These are phyloP conservation scores for Verticillium klebahnii DNA, from an alignment of 2,329 filamentous ascomycete genomes.

Conservation along the genomic window DNA sequence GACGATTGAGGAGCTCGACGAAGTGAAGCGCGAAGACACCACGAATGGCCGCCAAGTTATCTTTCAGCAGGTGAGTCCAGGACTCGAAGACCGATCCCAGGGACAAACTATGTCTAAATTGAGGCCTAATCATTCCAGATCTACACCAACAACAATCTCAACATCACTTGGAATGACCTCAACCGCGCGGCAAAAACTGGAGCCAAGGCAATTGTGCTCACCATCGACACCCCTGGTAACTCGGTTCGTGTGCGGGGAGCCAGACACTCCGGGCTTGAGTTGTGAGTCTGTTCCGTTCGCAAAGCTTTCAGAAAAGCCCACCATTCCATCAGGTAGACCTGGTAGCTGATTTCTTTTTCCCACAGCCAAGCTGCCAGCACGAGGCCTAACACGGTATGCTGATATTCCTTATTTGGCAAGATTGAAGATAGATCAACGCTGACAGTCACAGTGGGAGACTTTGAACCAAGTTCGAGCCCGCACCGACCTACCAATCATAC, in stretches of 20 bases:
- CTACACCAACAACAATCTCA: conserved; percentile 26
- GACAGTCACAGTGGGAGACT: conserved; percentile 17
- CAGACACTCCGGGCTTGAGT: too few species aligned
- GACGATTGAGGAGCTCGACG: conserved; percentile 28
- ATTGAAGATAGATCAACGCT: too few species aligned
- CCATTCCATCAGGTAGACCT: too few species aligned
- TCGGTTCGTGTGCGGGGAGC: conserved; percentile 7
- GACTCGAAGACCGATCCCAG: too few species aligned
- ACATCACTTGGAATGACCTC: conserved; percentile 26
- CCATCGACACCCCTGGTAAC: conserved; percentile 24
- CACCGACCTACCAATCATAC: conserved; percentile 29
- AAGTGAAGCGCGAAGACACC: conserved; percentile 17
- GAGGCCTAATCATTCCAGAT: conserved; percentile 8
- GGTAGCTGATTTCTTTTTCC: too few species aligned
- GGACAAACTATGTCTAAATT: too few species aligned
- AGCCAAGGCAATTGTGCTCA: conserved; percentile 32
- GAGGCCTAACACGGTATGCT: too few species aligned
- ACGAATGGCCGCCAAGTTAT: conserved; percentile 21
- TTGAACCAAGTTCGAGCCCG: conserved; percentile 22
- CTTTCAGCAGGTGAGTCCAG: conserved; percentile 21
- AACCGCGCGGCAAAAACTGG: conserved; percentile 25
- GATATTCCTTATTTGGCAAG: too few species aligned
- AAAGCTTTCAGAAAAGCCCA: too few species aligned
- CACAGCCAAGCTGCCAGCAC: too few species aligned
- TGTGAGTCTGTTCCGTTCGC: too few species aligned